phyloP scores from a whole-genome alignment of 352 stramenopile genomes.

The Globisporangium cylindrosporum region DNA sequence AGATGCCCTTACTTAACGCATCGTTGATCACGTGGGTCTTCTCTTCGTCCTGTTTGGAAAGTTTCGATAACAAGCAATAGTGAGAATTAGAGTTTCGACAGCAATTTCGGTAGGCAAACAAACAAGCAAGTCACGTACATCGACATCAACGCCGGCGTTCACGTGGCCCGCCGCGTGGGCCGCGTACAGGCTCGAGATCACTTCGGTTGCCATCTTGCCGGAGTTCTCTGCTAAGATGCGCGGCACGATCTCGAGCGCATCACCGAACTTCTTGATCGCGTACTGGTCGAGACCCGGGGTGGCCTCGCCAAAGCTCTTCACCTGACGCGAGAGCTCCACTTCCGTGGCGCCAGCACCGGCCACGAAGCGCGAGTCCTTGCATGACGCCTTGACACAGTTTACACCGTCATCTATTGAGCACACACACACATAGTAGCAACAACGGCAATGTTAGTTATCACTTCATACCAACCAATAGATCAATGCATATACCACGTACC shows the following conservation, averaged over 20 bases:
- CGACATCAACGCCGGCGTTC: constrained; percentile 93
- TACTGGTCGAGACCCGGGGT: constrained; percentile 98
- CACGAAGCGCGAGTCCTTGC: constrained; percentile 94
- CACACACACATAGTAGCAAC: constrained; percentile 6
- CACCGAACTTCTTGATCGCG: constrained; percentile 98
- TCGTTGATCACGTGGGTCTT: constrained; percentile 83
- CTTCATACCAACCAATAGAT: background rate
- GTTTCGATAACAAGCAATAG: constrained; percentile 15
- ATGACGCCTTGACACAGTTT: constrained; percentile 95
- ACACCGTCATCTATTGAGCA: constrained; percentile 92
- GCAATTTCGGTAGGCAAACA: background rate
- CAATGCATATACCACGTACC: constrained; percentile 23
- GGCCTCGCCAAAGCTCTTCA: constrained; percentile 94
- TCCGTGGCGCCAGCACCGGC: constrained; percentile 94
- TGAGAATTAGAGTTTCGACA: constrained; percentile 13
- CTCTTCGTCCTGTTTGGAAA: constrained; percentile 49
- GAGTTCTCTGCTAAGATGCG: constrained; percentile 98
- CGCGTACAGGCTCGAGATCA: constrained; percentile 94
- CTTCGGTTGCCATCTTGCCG: constrained; percentile 92
- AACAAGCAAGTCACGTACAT: constrained; percentile 43
- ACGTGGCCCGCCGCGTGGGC: constrained; percentile 92
- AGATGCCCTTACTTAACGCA: constrained; percentile 71
- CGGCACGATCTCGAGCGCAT: constrained; percentile 97
- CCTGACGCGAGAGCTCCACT: constrained; percentile 94
- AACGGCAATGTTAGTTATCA: background rate